Base-by-base conservation (phyloP, 1,139 yeast species). In the Suhomyces choctaworum region DNA sequence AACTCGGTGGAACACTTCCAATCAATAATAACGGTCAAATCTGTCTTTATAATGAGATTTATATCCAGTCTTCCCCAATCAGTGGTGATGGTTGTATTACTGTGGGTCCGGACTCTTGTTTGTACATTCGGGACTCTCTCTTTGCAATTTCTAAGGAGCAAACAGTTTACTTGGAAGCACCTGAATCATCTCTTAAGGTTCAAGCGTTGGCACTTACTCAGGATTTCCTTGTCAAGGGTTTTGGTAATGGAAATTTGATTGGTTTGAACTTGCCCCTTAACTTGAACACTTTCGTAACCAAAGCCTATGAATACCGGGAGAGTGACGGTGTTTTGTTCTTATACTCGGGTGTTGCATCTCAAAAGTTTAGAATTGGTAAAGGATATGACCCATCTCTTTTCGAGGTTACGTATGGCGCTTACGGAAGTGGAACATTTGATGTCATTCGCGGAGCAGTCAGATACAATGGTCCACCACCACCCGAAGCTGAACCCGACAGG, bases 181-280 rank as follows among this genome's bases (percentile, higher is more conserved):
- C 49, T 1, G 25, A 37, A 3, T 55, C 65, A 1, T 29, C 51
- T n/a, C 23, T 61, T 24, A 42, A 49, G 28, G 56, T 53, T 13
- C 49, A 47, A 17, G 51, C 52, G 5, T 23, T 53, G 11, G 38
- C 52, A 11, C 9, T 36, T 7, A 17, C 49, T 21, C 56, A 47
- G 36, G 55, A 59, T 6, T 54, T 49, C 39, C 51, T 40, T 2
- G 66, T 63, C 15, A 52, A 51, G 17, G 66, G 66, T 22, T 63
- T 52, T 36, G 69, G 69, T 34, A 47, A 47, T 36, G 60, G 63
- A 6, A 63, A 64, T 32, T 36, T 41, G n/a, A 48, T 64, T 31
- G 62, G 58, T 32, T 29, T 60, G 16, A 45, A 41, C 25, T 20
- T 46, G 20, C 43, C 60, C 5, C 46, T 60, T 28, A 27, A 46